These are phyloP conservation scores for Tylopilus sp. DNA, from an alignment of 768 basidiomycete genomes.

Conservation along the genomic window DNA sequence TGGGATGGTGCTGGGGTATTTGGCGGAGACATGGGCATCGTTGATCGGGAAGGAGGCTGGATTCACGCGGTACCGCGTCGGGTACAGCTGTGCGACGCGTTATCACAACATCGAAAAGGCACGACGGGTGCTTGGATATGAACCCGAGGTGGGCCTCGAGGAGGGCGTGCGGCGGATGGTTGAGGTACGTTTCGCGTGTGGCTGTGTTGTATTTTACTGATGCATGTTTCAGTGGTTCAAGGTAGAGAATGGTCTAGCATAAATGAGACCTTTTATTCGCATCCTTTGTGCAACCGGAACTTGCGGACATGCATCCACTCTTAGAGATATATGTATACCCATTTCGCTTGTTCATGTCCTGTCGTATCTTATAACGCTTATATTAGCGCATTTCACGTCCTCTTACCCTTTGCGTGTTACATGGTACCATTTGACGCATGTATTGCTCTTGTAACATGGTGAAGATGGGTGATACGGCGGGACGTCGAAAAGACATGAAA, in stretches of 20 bases:
- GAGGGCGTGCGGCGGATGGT: conserved; percentile 82
- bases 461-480: no score
- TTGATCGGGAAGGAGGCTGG: conserved; percentile 75
- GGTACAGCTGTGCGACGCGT: conserved; percentile 71
- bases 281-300: not conserved
- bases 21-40: conserved; percentile 72
- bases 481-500: no score
- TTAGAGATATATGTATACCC: conserved; percentile 4
- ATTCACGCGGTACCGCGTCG: conserved; percentile 83
- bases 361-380: not conserved
- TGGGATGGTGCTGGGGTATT: conserved; percentile 67
- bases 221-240: conserved; percentile 26
- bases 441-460: no score
- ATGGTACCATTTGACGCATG: no score
- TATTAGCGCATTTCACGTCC: no score
- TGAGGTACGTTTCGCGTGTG: conserved; percentile 49
- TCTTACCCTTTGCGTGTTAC: no score
- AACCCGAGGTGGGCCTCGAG: conserved; percentile 83
- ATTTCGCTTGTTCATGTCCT: not conserved
- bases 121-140: conserved; percentile 86
- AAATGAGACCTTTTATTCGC: not conserved
- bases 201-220: not conserved
- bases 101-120: conserved; percentile 97
- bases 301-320: not conserved
- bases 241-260: conserved; percentile 28